phyloP scores from a whole-genome alignment of 2,329 filamentous ascomycete species.

The Fusarium sp. region DNA sequence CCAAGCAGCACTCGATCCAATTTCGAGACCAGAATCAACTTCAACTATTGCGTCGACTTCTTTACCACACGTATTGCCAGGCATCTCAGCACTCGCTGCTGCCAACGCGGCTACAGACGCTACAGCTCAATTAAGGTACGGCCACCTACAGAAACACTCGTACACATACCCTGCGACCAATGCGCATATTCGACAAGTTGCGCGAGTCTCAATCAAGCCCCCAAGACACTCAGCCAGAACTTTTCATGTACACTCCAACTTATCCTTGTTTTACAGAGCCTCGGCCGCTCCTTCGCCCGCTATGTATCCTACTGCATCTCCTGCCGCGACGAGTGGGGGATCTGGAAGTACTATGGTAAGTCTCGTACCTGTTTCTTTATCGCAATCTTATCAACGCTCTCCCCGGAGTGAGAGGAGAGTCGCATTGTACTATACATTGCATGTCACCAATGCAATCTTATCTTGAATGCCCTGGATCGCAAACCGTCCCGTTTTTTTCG shows the following conservation, averaged over 20 bases:
- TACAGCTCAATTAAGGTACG: slow-evolving; percentile 63
- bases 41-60: slow-evolving; percentile 59
- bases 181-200: slow-evolving; percentile 3
- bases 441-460: slow-evolving; percentile 30
- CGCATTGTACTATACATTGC: slow-evolving; percentile 16
- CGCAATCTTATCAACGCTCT: slow-evolving; percentile 20
- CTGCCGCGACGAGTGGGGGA: slow-evolving; percentile 56
- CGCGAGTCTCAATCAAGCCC: not conserved
- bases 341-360: slow-evolving; percentile 58
- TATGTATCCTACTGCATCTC: slow-evolving; percentile 52
- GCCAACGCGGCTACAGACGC: slow-evolving; percentile 54
- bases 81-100: slow-evolving; percentile 60
- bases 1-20: slow-evolving; percentile 58
- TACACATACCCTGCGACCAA: not conserved
- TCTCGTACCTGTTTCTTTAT: slow-evolving; percentile 31
- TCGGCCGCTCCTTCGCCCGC: slow-evolving; percentile 39
- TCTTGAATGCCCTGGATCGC: slow-evolving; percentile 6
- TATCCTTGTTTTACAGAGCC: slow-evolving; percentile 37
- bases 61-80: slow-evolving; percentile 58
- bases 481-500: slow-evolving; percentile 20
- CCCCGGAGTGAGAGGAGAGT: slow-evolving; percentile 1
- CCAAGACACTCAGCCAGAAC: not conserved
- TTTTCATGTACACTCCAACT: slow-evolving; percentile 30
- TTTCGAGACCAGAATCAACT: slow-evolving; percentile 63
- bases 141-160: not conserved